phyloP scores from a whole-genome alignment of 768 basidiomycete genomes.

The Boletus subparvulus region DNA sequence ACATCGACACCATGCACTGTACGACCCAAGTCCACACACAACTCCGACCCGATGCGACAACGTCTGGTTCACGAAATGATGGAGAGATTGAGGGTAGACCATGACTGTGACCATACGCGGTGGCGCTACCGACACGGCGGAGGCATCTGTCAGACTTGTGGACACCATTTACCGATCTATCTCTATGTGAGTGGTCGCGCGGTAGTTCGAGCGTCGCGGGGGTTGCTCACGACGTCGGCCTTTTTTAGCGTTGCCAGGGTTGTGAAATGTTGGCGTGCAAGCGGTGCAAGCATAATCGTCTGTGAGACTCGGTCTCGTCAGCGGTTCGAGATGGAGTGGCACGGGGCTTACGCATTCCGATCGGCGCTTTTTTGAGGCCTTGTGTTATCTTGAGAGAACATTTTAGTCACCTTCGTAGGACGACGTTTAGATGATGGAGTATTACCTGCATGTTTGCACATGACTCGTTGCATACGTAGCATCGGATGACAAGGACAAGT shows the following conservation, averaged over 20 bases:
- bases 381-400: too few relatives aligned
- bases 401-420: too few relatives aligned
- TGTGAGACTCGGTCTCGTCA: slow-evolving; percentile 12
- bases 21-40: neutral
- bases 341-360: too few relatives aligned
- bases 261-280: slow-evolving; percentile 38
- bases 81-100: slow-evolving; percentile 47
- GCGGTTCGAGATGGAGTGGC: too few relatives aligned
- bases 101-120: slow-evolving; percentile 47
- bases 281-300: slow-evolving; percentile 38
- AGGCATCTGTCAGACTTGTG: slow-evolving; percentile 49
- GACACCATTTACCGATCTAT: slow-evolving; percentile 39
- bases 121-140: slow-evolving; percentile 48
- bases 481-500: too few relatives aligned
- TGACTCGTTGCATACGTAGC: too few relatives aligned
- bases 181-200: slow-evolving; percentile 44
- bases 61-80: slow-evolving; percentile 32
- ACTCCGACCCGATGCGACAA: slow-evolving; percentile 6
- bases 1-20: neutral
- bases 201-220: neutral
- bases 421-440: too few relatives aligned
- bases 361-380: too few relatives aligned
- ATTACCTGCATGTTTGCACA: too few relatives aligned
- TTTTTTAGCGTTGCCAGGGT: slow-evolving; percentile 30
- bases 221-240: neutral